Evolutionary conservation across 164 flowering plant species (phyloP).

Genomic region (Nymphaea thermarum): DNA sequence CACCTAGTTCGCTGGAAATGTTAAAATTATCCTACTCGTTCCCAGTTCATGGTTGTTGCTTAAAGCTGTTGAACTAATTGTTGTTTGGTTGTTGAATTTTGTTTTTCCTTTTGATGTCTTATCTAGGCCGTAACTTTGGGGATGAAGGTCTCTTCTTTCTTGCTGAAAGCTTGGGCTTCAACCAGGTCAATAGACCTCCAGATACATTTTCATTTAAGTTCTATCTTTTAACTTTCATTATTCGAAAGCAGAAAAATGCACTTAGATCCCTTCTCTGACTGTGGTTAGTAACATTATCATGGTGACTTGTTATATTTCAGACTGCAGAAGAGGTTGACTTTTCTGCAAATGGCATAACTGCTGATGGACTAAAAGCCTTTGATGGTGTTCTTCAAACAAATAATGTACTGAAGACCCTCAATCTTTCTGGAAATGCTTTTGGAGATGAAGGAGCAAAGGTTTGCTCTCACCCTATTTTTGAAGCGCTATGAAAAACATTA

Average conservation of each 20-base stretch:
- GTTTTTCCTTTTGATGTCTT: background rate
- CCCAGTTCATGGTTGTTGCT: no score
- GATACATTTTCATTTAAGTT: background rate
- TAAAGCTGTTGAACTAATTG: background rate
- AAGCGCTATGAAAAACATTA: no score
- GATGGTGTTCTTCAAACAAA: slow-evolving; percentile 91
- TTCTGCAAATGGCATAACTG: slow-evolving; percentile 93
- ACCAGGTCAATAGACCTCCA: slow-evolving; percentile 40
- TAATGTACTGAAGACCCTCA: slow-evolving; percentile 51
- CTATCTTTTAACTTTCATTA: background rate
- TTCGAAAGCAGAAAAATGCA: no score
- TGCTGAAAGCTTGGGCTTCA: slow-evolving; percentile 86
- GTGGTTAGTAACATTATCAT: no score
- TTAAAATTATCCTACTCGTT: no score
- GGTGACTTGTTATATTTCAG: slow-evolving; percentile 22
- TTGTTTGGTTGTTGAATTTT: background rate
- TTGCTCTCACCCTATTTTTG: background rate
- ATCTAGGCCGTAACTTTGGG: slow-evolving; percentile 83
- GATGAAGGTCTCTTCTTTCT: slow-evolving; percentile 91
- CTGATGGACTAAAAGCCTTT: slow-evolving; percentile 83
- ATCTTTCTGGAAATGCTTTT: slow-evolving; percentile 87
- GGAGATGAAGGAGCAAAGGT: slow-evolving; percentile 99
- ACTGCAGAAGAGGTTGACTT: slow-evolving; percentile 78
- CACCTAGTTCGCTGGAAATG: no score
- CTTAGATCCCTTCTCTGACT: no score